Evolutionary conservation across 129 eudicot genomes (phyloP), one percentile per base, ranked within the genome.

Genomic region (Ambrosia artemisiifolia): DNA sequence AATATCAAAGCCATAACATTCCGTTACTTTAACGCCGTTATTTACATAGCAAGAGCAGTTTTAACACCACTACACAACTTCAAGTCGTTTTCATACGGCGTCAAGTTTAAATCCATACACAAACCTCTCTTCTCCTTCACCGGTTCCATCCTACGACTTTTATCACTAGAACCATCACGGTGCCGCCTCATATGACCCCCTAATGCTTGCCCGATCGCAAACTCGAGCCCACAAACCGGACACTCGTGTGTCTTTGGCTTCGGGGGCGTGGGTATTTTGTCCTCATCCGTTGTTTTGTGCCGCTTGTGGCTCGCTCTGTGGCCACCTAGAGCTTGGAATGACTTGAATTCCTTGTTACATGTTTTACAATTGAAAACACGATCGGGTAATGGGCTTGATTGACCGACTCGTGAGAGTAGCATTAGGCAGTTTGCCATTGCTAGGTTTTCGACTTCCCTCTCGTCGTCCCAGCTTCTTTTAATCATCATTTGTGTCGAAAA

Each of bases 101-200:
- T 79, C 77, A 83, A 75, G 24, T 79, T 83, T 72, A 83, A 76
- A 79, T 83, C 87, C 77, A 82, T n/a, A 18, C 72, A 67, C 61
- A 83, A 79, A 48, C 73, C 71, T 75, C 73, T 72, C 62, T 72
- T 75, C 65, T 42, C 60, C 33, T 10, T 17, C 34, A 33, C 79
- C 56, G 12, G 24, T 38, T 14, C 55, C 61, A n/a, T 18, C 71
- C 30, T 59, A 14, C n/a, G 35, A 53, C 9, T 62, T 13, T 33
- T 76, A 40, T 70, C 76, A 44, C 54, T 60, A 0, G 75, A 56
- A 35, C 30, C 54, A 63, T 66, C 83, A 10, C 87, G 85, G 69
- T 86, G 91, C 17, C 85, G 65, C 63, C 87, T 73, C 91, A 83
- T 86, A 79, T 86, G 91, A 33, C 89, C 89, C 11, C 90, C 90